Conservation (phyloP, 1,284 basidiomycete genomes). For the Prillingera fragicola region DNA sequence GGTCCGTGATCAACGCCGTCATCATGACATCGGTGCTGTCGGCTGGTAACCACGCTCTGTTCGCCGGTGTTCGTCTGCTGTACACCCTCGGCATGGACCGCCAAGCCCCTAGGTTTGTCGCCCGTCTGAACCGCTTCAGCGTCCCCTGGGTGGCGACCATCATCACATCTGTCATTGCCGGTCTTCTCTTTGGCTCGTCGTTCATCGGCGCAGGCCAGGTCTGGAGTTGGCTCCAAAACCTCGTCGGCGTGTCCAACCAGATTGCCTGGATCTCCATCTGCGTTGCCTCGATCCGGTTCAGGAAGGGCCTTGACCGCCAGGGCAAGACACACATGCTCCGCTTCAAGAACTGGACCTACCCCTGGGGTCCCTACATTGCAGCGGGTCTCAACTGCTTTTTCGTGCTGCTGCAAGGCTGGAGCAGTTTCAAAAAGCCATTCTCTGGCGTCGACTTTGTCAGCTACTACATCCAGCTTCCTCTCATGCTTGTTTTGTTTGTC, state of each 20-base stretch:
- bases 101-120: conserved; percentile 55
- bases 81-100: conserved; percentile 52
- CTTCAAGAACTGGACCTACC: conserved; percentile 41
- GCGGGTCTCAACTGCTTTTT: conserved; percentile 35
- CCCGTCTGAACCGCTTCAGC: conserved; percentile 61
- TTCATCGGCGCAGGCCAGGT: conserved; percentile 49
- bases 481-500: conserved; percentile 70
- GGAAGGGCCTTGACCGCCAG: conserved; percentile 67
- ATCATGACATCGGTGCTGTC: conserved; percentile 53
- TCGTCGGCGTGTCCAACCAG: conserved; percentile 22
- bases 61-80: conserved; percentile 54
- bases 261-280: conserved; percentile 73
- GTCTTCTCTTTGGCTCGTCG: conserved; percentile 55
- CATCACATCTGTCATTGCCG: conserved; percentile 37
- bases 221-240: conserved; percentile 16
- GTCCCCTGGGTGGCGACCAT: conserved; percentile 62
- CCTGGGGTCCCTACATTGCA: conserved; percentile 27
- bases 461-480: conserved; percentile 56
- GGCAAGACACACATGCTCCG: conserved; percentile 61
- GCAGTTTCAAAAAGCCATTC: conserved; percentile 55
- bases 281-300: conserved; percentile 73
- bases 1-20: conserved; percentile 62
- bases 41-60: conserved; percentile 55
- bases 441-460: conserved; percentile 26
- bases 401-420: conserved; percentile 40